Base-by-base conservation (phyloP, 1,284 basidiomycete genomes). In the Thelephora terrestris region DNA sequence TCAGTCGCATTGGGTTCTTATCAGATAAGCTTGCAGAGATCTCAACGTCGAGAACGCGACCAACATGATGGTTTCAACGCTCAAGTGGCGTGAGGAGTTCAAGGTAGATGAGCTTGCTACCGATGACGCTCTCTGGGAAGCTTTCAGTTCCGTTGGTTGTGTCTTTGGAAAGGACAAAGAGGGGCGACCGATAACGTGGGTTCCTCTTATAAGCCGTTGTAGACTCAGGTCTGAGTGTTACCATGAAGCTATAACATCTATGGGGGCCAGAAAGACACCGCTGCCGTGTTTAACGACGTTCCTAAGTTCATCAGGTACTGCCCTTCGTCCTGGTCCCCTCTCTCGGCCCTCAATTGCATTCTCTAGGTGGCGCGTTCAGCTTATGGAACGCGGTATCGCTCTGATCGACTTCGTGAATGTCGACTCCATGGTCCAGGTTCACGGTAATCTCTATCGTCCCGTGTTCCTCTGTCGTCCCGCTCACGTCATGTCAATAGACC, bases 361-460 rank as follows among this genome's bases (percentile, higher is more conserved):
- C 29, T 43, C 32, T 50, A 85, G 85, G 47, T 90, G 85, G 85
- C 78, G 86, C 34, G 74, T 89, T 39, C 75, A 76, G 29, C 71
- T 88, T 46, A 85, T 86, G 76, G 85, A 90, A 61, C 69, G 74
- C 57, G 74, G 74, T 50, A 70, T 87, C 34, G 58, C 67, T n/a
- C 55, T 71, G 23, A 69, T 89, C 43, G 81, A 90, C 60, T 88
- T 88, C 57, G 74, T 73, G 52, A 81, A 71, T 17, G 64, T 79
- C n/a, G 85, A 88, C 60, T 81, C 84, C 58, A 79, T 77, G 65
- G 61, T 88, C 21, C 85, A 89, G 63, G 70, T 88, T 27, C 85
- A 88, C 56, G 85, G 83, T 77, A 54, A 52, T 63, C 55, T 34
- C 7, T n/a, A 7, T 29, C 14, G 29, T 27, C 44, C 32, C 17